phyloP scores from a whole-genome alignment of 83 land plant species.

The Diphasiastrum complanatum region DNA sequence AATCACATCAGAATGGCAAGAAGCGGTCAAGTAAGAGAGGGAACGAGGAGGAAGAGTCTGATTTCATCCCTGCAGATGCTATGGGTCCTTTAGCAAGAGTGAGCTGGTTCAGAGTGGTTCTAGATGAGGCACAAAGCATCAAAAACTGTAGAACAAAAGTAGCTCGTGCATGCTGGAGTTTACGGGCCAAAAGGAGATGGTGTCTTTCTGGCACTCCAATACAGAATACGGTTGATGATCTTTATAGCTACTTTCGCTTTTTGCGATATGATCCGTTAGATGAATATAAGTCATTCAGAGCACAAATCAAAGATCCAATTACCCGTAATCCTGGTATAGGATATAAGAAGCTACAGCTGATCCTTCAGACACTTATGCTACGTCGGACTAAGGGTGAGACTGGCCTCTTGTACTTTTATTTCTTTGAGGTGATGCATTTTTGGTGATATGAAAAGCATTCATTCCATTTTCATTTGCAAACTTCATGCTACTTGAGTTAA shows the following conservation, averaged over 20 bases:
- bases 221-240: conserved; percentile 89
- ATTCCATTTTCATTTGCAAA: too few relatives aligned
- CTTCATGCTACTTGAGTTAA: too few relatives aligned
- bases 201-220: conserved; percentile 97
- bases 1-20: conserved; percentile 19
- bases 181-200: conserved; percentile 91
- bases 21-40: conserved; percentile 40
- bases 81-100: conserved; percentile 81
- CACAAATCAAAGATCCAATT: conserved; percentile 56
- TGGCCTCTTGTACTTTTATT: neutral
- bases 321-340: conserved; percentile 52
- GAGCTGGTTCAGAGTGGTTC: conserved; percentile 80
- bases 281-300: conserved; percentile 57
- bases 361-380: conserved; percentile 61
- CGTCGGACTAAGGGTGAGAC: conserved; percentile 87
- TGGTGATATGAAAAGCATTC: too few relatives aligned
- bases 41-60: conserved; percentile 32
- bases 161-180: conserved; percentile 92
- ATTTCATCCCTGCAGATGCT: conserved; percentile 27
- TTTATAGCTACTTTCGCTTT: conserved; percentile 92
- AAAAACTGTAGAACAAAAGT: conserved; percentile 88
- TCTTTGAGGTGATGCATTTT: neutral
- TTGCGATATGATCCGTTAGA: conserved; percentile 66
- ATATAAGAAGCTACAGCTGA: conserved; percentile 77
- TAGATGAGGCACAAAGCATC: conserved; percentile 98